phyloP scores from a whole-genome alignment of 2,329 filamentous ascomycete species.

The Zymoseptoria brevis region DNA sequence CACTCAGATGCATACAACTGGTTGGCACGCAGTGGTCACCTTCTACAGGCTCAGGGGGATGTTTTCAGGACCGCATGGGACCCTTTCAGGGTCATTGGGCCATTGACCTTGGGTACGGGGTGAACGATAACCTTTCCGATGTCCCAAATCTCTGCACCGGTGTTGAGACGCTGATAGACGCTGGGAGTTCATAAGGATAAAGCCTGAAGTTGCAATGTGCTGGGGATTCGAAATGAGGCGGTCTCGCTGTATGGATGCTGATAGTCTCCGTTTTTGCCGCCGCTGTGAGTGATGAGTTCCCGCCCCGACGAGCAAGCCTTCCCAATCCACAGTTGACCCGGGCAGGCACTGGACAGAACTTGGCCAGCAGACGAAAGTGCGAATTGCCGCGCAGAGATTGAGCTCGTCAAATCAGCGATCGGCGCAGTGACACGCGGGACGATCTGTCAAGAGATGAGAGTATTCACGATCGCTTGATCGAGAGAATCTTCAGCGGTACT shows the following conservation, averaged over 20 bases:
- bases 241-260: background rate
- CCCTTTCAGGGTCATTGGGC: background rate
- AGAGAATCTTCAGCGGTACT: conserved; percentile 28
- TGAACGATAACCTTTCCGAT: background rate
- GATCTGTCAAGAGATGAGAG: background rate
- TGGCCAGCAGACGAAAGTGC: background rate
- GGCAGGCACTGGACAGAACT: background rate
- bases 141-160: background rate
- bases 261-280: background rate
- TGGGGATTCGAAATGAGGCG: background rate
- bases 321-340: background rate
- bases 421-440: background rate
- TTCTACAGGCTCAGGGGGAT: too few species aligned
- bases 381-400: background rate
- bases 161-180: background rate
- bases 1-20: too few species aligned
- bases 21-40: too few species aligned
- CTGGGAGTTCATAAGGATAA: background rate
- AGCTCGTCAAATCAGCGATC: background rate
- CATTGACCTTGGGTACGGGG: background rate
- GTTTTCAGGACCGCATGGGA: too few species aligned
- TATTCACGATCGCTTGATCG: conserved; percentile 3
- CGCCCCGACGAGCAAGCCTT: background rate
- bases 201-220: background rate
- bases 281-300: background rate